Conservation (phyloP, 2,329 filamentous ascomycete genomes). For the Xylaria sp. region DNA sequence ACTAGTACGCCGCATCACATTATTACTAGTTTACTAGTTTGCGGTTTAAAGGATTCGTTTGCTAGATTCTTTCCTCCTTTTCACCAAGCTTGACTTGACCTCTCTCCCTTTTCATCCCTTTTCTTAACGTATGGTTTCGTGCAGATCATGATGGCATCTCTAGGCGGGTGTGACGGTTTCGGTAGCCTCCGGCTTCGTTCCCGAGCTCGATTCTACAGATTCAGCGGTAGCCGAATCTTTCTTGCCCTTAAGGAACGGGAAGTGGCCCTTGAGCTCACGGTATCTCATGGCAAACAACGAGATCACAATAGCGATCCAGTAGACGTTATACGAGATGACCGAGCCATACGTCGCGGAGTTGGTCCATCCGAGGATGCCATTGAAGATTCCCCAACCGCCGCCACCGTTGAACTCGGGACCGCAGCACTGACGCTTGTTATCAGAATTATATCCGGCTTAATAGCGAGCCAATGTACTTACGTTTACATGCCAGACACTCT, state of each 20-base stretch:
- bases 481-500: slow-evolving; percentile 86
- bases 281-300: slow-evolving; percentile 74
- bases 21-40: background rate
- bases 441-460: slow-evolving; percentile 1
- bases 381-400: slow-evolving; percentile 88
- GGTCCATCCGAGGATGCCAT: slow-evolving; percentile 85
- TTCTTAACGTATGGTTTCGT: background rate
- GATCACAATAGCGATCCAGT: slow-evolving; percentile 80
- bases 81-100: background rate
- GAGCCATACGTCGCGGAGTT: slow-evolving; percentile 91
- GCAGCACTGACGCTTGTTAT: slow-evolving; percentile 71
- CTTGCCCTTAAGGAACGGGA: slow-evolving; percentile 54
- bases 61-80: background rate
- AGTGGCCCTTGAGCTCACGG: slow-evolving; percentile 68
- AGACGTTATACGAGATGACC: slow-evolving; percentile 87
- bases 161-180: slow-evolving; percentile 23
- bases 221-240: slow-evolving; percentile 14
- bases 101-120: background rate
- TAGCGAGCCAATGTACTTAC: slow-evolving; percentile 57
- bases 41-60: background rate
- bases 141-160: background rate
- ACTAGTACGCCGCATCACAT: background rate
- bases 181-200: slow-evolving; percentile 18
- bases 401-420: slow-evolving; percentile 77
- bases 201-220: slow-evolving; percentile 6